phyloP scores from a whole-genome alignment of 495 filamentous ascomycete species.

The Bathelium albidoporum region DNA sequence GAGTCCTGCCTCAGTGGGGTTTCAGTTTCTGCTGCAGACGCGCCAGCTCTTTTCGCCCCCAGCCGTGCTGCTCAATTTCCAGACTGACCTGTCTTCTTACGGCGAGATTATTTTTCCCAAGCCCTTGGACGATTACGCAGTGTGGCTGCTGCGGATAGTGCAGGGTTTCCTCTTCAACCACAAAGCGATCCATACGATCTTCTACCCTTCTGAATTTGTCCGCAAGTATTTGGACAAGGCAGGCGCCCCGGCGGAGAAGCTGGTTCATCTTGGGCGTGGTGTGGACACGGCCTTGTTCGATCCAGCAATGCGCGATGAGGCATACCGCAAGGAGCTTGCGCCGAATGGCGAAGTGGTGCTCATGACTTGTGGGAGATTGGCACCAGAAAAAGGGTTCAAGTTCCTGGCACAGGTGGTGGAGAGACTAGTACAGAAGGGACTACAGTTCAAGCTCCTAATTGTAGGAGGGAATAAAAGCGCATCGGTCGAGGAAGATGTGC shows the following conservation, averaged over 20 bases:
- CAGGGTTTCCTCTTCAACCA: constrained; percentile 52
- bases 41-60: constrained; percentile 43
- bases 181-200: constrained; percentile 46
- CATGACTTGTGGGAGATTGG: constrained; percentile 48
- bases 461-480: constrained; percentile 54
- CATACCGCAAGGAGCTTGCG: constrained; percentile 39
- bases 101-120: constrained; percentile 49
- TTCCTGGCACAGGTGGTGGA: constrained; percentile 45
- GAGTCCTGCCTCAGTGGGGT: constrained; percentile 53
- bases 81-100: constrained; percentile 55
- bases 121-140: constrained; percentile 44
- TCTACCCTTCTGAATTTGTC: constrained; percentile 50
- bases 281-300: constrained; percentile 49
- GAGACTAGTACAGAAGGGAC: constrained; percentile 39
- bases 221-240: constrained; percentile 43
- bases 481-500: constrained; percentile 44
- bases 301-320: constrained; percentile 37
- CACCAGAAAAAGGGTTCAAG: constrained; percentile 55
- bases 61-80: constrained; percentile 51
- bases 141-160: constrained; percentile 43
- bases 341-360: constrained; percentile 50
- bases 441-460: constrained; percentile 49
- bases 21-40: constrained; percentile 51
- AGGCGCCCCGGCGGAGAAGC: constrained; percentile 38
- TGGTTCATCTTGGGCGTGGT: constrained; percentile 47